Conservation (phyloP, 805 yeast genomes). For the Candida orba region DNA sequence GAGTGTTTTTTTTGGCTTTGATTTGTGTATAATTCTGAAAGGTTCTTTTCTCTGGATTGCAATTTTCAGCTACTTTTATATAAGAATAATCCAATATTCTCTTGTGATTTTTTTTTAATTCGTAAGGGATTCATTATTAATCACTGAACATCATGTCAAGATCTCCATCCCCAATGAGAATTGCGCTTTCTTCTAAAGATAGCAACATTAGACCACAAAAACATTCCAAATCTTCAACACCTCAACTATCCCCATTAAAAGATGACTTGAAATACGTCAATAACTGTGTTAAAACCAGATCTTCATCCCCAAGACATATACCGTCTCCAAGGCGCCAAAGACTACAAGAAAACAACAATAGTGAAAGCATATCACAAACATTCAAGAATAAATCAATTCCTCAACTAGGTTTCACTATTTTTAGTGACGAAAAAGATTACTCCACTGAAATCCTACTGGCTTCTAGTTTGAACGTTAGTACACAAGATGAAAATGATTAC, state of each 20-base stretch:
- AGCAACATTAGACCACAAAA: slow-evolving; percentile 15
- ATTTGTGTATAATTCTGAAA: background rate
- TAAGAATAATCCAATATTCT: background rate
- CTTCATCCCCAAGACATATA: slow-evolving; percentile 2
- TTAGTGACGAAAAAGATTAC: slow-evolving; percentile 20
- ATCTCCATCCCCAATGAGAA: slow-evolving; percentile 19
- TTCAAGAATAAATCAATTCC: slow-evolving; percentile 8
- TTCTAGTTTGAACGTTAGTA: slow-evolving; percentile 5
- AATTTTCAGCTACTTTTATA: background rate
- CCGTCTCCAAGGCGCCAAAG: slow-evolving; percentile 3
- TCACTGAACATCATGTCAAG: slow-evolving; percentile 2
- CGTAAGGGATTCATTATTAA: too few species aligned
- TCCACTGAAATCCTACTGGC: slow-evolving; percentile 11
- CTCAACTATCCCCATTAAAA: slow-evolving; percentile 11
- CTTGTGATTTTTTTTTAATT: background rate
- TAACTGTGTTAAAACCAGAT: slow-evolving; percentile 7
- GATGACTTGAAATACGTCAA: background rate
- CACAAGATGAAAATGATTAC: slow-evolving; percentile 16
- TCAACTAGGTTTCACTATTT: slow-evolving; percentile 18
- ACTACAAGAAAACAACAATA: background rate
- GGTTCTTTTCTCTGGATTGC: background rate
- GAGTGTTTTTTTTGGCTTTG: background rate
- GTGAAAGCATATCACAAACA: background rate
- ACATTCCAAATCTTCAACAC: slow-evolving; percentile 10
- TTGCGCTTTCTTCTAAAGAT: slow-evolving; percentile 21